Percentiles rank a stretch among this genome's conserved stretches.
phyloP scores from a whole-genome alignment of 768 basidiomycete genomes.

The Cyathus striatus region DNA sequence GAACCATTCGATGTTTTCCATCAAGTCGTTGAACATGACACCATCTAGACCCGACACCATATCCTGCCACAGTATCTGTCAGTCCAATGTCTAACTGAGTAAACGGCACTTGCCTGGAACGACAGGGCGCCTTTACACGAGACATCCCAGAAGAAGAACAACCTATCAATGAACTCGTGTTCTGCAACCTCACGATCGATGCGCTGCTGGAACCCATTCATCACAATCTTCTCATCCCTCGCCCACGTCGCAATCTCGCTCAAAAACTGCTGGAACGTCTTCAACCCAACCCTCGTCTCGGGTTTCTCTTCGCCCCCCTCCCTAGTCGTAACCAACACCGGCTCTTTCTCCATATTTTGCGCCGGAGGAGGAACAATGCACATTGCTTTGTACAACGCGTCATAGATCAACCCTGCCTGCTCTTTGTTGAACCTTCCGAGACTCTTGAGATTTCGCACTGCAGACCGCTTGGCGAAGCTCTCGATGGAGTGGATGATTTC shows the following conservation, averaged over 20 bases:
- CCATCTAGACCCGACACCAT: conserved; percentile 84
- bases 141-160: conserved; percentile 95
- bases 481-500: conserved; percentile 94
- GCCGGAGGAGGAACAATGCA: conserved; percentile 70
- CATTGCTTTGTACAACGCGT: conserved; percentile 83
- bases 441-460: conserved; percentile 79
- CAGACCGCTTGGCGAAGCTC: conserved; percentile 87
- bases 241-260: conserved; percentile 96
- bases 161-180: conserved; percentile 89
- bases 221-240: conserved; percentile 85
- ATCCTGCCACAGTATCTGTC: conserved; percentile 58
- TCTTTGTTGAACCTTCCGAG: conserved; percentile 83
- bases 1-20: conserved; percentile 99
- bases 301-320: conserved; percentile 70
- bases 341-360: conserved; percentile 37
- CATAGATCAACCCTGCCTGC: conserved; percentile 86
- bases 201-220: conserved; percentile 93
- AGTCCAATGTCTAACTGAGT: no score
- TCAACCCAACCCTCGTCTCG: conserved; percentile 84
- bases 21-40: conserved; percentile 93
- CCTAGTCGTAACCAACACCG: conserved; percentile 48
- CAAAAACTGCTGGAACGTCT: conserved; percentile 85
- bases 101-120: conserved; percentile 71
- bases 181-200: conserved; percentile 89
- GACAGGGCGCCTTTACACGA: conserved; percentile 79